Evolutionary conservation across 2,329 filamentous ascomycete genomes (phyloP).

Genomic region (Chaetomiaceae sp.): DNA sequence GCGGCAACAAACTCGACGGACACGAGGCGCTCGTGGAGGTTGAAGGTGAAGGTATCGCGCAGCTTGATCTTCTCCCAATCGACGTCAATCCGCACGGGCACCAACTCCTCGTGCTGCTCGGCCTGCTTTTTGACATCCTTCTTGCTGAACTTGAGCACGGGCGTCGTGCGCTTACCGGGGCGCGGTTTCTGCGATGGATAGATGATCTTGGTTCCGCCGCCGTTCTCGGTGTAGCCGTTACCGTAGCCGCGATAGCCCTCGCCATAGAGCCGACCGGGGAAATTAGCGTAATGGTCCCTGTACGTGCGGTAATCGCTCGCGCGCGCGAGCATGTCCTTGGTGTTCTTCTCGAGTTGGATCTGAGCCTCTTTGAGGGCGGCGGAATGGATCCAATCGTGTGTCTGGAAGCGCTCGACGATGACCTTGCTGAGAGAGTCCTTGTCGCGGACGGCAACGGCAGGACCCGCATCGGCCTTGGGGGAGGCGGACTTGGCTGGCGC

Average conservation of each 20-base stretch:
- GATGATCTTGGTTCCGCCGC: slow-evolving; percentile 61
- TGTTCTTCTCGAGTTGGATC: slow-evolving; percentile 49
- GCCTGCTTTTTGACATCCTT: slow-evolving; percentile 81
- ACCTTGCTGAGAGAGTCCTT: slow-evolving; percentile 50
- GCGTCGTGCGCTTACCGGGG: slow-evolving; percentile 69
- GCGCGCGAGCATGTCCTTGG: slow-evolving; percentile 59
- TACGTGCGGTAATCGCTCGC: slow-evolving; percentile 63
- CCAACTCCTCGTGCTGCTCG: slow-evolving; percentile 84
- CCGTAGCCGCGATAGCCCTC: slow-evolving; percentile 83
- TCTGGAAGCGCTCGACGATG: slow-evolving; percentile 48
- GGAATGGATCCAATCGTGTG: slow-evolving; percentile 48
- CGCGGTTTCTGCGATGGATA: slow-evolving; percentile 74
- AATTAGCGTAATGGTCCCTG: slow-evolving; percentile 49
- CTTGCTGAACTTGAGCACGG: slow-evolving; percentile 64
- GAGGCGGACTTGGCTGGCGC: slow-evolving; percentile 21
- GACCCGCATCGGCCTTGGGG: slow-evolving; percentile 15
- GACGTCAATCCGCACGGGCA: slow-evolving; percentile 85
- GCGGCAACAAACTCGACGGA: slow-evolving; percentile 76
- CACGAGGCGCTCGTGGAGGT: slow-evolving; percentile 83
- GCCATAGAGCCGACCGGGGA: slow-evolving; percentile 55
- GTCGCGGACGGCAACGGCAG: slow-evolving; percentile 35
- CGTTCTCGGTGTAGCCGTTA: slow-evolving; percentile 73
- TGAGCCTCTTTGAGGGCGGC: slow-evolving; percentile 46
- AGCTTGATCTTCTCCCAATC: slow-evolving; percentile 94
- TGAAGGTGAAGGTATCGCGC: slow-evolving; percentile 98